phyloP scores from a whole-genome alignment of 768 basidiomycete genomes.

The Hygrophoropsis aurantiaca region DNA sequence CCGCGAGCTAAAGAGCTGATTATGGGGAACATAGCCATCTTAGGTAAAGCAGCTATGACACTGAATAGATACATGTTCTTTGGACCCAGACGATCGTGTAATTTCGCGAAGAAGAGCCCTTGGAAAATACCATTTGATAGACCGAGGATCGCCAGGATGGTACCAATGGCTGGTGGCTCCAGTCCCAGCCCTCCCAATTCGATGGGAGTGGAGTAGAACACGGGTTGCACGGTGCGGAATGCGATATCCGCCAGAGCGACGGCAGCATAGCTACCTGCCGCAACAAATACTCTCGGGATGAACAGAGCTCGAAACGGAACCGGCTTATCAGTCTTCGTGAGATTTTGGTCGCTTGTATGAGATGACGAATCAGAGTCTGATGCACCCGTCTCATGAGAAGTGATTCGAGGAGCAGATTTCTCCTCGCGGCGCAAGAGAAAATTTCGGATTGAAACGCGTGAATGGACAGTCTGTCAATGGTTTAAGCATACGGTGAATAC shows the following conservation, averaged over 20 bases:
- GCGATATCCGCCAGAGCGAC: conserved; percentile 65
- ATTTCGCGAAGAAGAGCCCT: conserved; percentile 56
- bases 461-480: no score
- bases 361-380: no score
- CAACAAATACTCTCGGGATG: conserved; percentile 52
- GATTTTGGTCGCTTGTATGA: no score
- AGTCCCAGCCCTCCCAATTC: conserved; percentile 28
- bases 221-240: conserved; percentile 44
- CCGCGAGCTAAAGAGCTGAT: conserved; percentile 37
- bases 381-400: no score
- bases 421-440: no score
- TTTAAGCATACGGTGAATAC: not conserved
- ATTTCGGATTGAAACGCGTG: no score
- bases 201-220: conserved; percentile 32
- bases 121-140: conserved; percentile 46
- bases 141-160: conserved; percentile 23
- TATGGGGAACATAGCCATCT: conserved; percentile 42
- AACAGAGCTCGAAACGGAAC: conserved; percentile 51
- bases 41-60: conserved; percentile 45
- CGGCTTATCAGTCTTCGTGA: conserved; percentile 14
- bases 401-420: no score
- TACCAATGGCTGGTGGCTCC: conserved; percentile 29
- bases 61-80: conserved; percentile 56
- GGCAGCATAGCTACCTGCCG: conserved; percentile 59
- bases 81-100: conserved; percentile 58